Evolutionary conservation across 2,329 filamentous ascomycete species (phyloP).

Genomic region (Dactylonectria estremocensis): DNA sequence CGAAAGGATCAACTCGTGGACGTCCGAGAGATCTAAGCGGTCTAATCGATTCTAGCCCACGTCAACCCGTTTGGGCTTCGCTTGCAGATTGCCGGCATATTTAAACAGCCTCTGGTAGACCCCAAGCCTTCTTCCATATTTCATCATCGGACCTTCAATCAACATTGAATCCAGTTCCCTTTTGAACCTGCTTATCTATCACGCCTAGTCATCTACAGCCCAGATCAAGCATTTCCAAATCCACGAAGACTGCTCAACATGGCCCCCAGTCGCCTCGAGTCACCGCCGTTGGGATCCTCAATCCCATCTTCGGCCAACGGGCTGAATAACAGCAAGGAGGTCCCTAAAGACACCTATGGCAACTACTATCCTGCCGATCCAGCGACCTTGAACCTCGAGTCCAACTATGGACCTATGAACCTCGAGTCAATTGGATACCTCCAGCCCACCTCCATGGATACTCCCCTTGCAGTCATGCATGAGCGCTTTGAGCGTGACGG

Average conservation of each 20-base stretch:
- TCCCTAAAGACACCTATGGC: conserved; percentile 15
- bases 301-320: background rate
- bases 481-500: conserved; percentile 32
- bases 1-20: background rate
- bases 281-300: background rate
- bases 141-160: background rate
- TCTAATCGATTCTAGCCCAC: background rate
- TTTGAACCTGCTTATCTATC: background rate
- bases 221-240: background rate
- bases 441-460: conserved; percentile 27
- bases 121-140: background rate
- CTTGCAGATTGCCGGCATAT: background rate
- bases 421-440: conserved; percentile 30
- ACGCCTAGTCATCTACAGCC: background rate
- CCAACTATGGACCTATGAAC: conserved; percentile 25
- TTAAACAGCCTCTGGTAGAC: background rate
- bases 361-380: conserved; percentile 16
- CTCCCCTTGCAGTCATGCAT: conserved; percentile 30
- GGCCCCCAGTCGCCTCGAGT: conserved; percentile 22
- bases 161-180: background rate
- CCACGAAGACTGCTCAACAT: conserved; percentile 1
- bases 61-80: background rate
- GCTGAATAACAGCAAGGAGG: conserved; percentile 2
- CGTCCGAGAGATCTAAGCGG: background rate
- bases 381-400: conserved; percentile 18